phyloP scores from a whole-genome alignment of 805 yeast species.

The Candida ovalis region DNA sequence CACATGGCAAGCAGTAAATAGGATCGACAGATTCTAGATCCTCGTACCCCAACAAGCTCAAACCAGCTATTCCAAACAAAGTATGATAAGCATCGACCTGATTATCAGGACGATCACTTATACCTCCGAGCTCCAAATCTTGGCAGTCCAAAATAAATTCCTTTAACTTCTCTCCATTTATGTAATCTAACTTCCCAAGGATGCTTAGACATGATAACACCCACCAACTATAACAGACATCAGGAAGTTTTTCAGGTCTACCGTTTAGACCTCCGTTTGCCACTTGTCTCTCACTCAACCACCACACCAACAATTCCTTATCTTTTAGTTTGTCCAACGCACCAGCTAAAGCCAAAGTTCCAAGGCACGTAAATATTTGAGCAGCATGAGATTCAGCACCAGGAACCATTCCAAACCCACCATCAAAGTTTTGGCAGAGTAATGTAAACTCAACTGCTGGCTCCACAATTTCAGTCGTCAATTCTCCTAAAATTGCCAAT shows the following conservation, averaged over 20 bases:
- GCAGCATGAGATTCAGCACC: slow-evolving; percentile 97
- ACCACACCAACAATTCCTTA: slow-evolving; percentile 58
- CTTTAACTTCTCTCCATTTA: slow-evolving; percentile 59
- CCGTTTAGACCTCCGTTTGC: slow-evolving; percentile 92
- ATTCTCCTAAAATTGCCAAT: slow-evolving; percentile 61
- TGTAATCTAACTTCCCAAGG: slow-evolving; percentile 67
- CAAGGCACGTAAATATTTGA: slow-evolving; percentile 83
- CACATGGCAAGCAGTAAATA: slow-evolving; percentile 76
- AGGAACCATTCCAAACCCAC: slow-evolving; percentile 91
- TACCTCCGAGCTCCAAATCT: slow-evolving; percentile 78
- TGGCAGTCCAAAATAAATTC: slow-evolving; percentile 74
- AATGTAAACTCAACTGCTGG: slow-evolving; percentile 64
- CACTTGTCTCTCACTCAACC: slow-evolving; percentile 91
- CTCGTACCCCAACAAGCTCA: slow-evolving; percentile 67
- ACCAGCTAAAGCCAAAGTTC: slow-evolving; percentile 66
- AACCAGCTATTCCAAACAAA: slow-evolving; percentile 82
- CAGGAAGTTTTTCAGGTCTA: slow-evolving; percentile 92
- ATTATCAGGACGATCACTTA: slow-evolving; percentile 87
- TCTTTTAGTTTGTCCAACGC: slow-evolving; percentile 45
- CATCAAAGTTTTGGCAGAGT: slow-evolving; percentile 85
- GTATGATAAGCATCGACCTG: slow-evolving; percentile 94
- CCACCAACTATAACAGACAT: slow-evolving; percentile 99
- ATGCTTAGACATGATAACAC: slow-evolving; percentile 73
- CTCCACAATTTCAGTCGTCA: slow-evolving; percentile 43
- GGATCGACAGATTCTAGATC: slow-evolving; percentile 72